These are phyloP conservation scores for Physcomitrellopsis africana DNA, from an alignment of 225 moss, liverwort and hornwort genomes.

Conservation along the genomic window DNA sequence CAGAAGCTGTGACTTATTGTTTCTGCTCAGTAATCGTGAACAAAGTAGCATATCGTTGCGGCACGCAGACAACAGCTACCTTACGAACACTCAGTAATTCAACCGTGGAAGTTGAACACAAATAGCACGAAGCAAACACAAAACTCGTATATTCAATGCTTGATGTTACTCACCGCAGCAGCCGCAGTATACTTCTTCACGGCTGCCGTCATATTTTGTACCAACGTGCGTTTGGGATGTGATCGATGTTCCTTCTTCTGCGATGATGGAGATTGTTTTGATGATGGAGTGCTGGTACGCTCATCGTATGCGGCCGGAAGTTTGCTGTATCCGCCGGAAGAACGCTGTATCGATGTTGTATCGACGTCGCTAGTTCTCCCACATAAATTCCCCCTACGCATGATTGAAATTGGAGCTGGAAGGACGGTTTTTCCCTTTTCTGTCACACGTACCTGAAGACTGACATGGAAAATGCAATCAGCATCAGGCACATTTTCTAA, in stretches of 20 bases:
- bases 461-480: conserved; percentile 15
- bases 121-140: not conserved
- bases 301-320: too few species aligned
- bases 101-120: not conserved
- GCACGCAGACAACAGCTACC: not conserved
- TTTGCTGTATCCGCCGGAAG: too few species aligned
- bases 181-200: too few species aligned
- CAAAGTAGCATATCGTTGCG: not conserved
- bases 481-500: conserved; percentile 8
- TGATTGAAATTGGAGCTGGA: conserved; percentile 6
- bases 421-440: conserved; percentile 12
- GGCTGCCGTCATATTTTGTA: too few species aligned
- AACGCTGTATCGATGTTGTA: too few species aligned
- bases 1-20: not conserved
- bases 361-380: not conserved
- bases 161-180: too few species aligned
- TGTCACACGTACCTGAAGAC: conserved; percentile 16
- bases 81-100: not conserved
- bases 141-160: not conserved
- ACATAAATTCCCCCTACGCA: not conserved
- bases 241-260: too few species aligned
- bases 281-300: too few species aligned
- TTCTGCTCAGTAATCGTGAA: not conserved
- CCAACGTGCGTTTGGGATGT: too few species aligned
- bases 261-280: too few species aligned